phyloP scores from a whole-genome alignment of 2,329 filamentous ascomycete species.

The Penicillium sp. region DNA sequence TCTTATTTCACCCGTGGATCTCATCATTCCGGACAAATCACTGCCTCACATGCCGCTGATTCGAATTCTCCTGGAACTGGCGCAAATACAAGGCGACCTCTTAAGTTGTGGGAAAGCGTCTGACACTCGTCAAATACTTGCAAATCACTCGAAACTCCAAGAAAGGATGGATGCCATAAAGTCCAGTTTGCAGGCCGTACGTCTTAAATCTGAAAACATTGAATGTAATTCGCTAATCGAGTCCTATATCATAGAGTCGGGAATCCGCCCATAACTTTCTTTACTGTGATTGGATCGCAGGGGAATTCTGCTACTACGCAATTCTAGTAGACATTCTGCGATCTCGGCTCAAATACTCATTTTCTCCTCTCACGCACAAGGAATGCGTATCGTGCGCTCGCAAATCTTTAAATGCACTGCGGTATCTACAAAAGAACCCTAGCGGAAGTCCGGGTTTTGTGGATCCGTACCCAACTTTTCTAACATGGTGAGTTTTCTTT shows the following conservation, averaged over 20 bases:
- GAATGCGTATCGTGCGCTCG: constrained; percentile 28
- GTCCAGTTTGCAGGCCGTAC: constrained; percentile 22
- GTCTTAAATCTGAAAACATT: not conserved
- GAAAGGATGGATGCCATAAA: constrained; percentile 24
- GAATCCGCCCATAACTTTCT: constrained; percentile 11
- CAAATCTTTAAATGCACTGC: constrained; percentile 18
- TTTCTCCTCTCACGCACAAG: constrained; percentile 24
- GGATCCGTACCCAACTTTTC: constrained; percentile 22
- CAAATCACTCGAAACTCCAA: constrained; percentile 18
- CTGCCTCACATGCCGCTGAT: constrained; percentile 15
- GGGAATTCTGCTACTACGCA: constrained; percentile 30
- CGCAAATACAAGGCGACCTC: constrained; percentile 21
- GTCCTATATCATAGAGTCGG: constrained; percentile 11
- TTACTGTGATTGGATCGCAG: constrained; percentile 23
- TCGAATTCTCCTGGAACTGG: constrained; percentile 16
- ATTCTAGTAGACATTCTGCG: constrained; percentile 32
- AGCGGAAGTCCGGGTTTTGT: constrained; percentile 15
- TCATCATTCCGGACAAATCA: constrained; percentile 3
- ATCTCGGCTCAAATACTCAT: constrained; percentile 23
- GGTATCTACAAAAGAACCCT: constrained; percentile 16
- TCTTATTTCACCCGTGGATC: constrained; percentile 9
- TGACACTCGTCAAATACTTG: constrained; percentile 17
- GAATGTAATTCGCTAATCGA: not conserved
- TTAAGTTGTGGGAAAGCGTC: constrained; percentile 5
- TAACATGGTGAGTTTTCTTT: constrained; percentile 17